phyloP scores from a whole-genome alignment of 2,329 filamentous ascomycete genomes.

The Aspergillus bombycis region DNA sequence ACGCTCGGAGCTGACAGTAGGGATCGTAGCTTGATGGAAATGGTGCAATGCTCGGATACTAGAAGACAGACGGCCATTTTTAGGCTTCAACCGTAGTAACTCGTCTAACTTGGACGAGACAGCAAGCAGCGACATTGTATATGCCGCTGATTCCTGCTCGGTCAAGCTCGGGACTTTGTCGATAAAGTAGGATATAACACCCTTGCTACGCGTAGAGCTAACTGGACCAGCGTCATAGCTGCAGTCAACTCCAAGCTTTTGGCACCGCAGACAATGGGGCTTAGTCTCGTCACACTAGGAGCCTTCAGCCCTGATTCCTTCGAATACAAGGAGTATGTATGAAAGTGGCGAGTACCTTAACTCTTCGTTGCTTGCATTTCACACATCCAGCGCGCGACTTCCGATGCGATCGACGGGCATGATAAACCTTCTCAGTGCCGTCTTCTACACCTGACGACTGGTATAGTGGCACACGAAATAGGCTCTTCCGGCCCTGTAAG shows the following conservation, averaged over 20 bases:
- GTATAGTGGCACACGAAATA: conserved; percentile 30
- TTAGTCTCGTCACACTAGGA: conserved; percentile 40
- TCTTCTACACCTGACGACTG: conserved; percentile 6
- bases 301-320: background rate
- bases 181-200: conserved; percentile 20
- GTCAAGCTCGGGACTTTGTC: conserved; percentile 16
- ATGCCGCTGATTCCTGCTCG: conserved; percentile 20
- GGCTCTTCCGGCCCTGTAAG: conserved; percentile 28
- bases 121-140: conserved; percentile 25
- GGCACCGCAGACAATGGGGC: conserved; percentile 35
- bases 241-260: conserved; percentile 34
- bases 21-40: conserved; percentile 27
- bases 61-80: background rate
- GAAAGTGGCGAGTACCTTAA: conserved; percentile 33
- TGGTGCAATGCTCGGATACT: conserved; percentile 32
- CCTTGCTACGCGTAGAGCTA: conserved; percentile 6
- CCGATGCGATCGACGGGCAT: conserved; percentile 36
- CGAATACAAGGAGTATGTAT: background rate
- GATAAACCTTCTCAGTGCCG: conserved; percentile 24
- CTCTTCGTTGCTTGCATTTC: conserved; percentile 38
- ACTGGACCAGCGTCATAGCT: conserved; percentile 25
- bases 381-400: conserved; percentile 39
- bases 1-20: conserved; percentile 18
- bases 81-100: conserved; percentile 22
- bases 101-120: conserved; percentile 29